Conservation (phyloP, 768 basidiomycete genomes). For the Butyriboletus loyo region DNA sequence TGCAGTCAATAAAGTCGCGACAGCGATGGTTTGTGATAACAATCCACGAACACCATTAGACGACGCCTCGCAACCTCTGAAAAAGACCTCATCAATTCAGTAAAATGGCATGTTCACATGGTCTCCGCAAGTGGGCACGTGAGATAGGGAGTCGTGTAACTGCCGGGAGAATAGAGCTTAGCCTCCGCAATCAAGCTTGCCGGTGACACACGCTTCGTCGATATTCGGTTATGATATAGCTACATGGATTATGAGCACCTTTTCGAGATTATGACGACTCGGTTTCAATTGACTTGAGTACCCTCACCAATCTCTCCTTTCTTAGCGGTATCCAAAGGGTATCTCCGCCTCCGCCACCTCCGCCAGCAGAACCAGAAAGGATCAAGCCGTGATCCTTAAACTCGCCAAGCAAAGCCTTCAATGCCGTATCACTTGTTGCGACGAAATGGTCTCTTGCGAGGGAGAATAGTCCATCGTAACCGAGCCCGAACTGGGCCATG, state of each 20-base stretch:
- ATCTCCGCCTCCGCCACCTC: conserved; percentile 47
- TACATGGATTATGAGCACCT: background rate
- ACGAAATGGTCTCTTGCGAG: conserved; percentile 80
- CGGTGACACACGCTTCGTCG: background rate
- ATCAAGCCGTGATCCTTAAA: conserved; percentile 90
- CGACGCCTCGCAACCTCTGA: background rate
- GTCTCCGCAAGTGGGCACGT: too few species aligned
- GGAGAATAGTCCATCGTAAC: conserved; percentile 68
- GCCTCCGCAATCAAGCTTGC: background rate
- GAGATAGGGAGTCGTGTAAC: background rate
- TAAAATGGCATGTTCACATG: background rate
- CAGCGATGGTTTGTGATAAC: background rate
- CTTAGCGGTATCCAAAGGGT: conserved; percentile 86
- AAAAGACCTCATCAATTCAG: background rate
- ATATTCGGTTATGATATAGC: background rate
- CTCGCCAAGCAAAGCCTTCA: conserved; percentile 80
- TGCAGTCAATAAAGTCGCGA: background rate
- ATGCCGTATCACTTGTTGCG: conserved; percentile 82
- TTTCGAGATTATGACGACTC: conserved; percentile 15
- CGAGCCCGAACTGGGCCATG: conserved; percentile 51
- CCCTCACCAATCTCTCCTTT: conserved; percentile 62
- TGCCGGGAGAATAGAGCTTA: background rate
- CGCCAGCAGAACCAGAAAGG: conserved; percentile 42
- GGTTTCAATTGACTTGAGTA: conserved; percentile 36
- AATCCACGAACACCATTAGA: background rate